phyloP scores from a whole-genome alignment of 805 yeast genomes.

The Diddensiella santjacobensis region DNA sequence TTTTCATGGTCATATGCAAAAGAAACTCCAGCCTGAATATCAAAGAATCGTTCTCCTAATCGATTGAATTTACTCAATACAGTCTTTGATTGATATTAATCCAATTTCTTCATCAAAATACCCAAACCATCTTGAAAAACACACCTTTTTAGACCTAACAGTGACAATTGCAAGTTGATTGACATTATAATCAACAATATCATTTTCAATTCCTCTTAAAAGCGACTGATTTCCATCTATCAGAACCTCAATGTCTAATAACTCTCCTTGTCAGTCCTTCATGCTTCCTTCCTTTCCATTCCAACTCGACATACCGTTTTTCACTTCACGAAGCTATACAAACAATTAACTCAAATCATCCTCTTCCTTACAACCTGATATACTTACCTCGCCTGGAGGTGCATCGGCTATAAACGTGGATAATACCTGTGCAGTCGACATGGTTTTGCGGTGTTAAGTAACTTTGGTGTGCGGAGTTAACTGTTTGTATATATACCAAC shows the following conservation, averaged over 20 bases:
- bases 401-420: conserved; percentile 43
- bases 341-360: conserved; percentile 8
- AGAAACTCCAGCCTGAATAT: conserved; percentile 36
- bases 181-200: conserved; percentile 41
- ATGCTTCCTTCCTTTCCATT: not conserved
- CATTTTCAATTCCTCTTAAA: conserved; percentile 31
- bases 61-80: conserved; percentile 50
- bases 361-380: not conserved
- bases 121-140: no score
- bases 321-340: conserved; percentile 28
- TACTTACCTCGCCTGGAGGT: conserved; percentile 53
- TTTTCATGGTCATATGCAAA: conserved; percentile 29
- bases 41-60: conserved; percentile 46
- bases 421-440: conserved; percentile 20
- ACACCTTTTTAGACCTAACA: conserved; percentile 27
- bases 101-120: no score
- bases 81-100: no score
- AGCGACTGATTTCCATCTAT: conserved; percentile 39
- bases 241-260: conserved; percentile 41
- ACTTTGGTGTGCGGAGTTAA: no score
- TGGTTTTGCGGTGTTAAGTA: no score
- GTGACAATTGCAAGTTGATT: conserved; percentile 37
- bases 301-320: conserved; percentile 32
- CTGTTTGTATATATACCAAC: not conserved
- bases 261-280: not conserved